Conservation (phyloP, 176 grass and related monocot species). For the Ampelocalamus luodianensis region DNA sequence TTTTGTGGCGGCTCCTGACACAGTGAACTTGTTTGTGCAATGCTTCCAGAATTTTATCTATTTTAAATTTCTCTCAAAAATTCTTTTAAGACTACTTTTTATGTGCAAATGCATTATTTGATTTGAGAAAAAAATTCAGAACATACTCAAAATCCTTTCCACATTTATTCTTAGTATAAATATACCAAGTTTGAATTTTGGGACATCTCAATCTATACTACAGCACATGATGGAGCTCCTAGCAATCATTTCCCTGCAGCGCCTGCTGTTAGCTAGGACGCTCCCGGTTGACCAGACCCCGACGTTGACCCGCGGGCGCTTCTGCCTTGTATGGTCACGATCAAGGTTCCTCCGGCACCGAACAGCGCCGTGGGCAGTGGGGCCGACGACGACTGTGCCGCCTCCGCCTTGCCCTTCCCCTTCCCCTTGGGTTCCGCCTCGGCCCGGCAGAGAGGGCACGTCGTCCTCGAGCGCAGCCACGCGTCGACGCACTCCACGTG, state of each 20-base stretch:
- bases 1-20: too few relatives aligned
- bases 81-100: too few relatives aligned
- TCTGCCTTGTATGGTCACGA: conserved; percentile 33
- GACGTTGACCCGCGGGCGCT: background rate
- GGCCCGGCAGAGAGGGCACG: conserved; percentile 68
- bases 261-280: background rate
- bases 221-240: too few relatives aligned
- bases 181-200: too few relatives aligned
- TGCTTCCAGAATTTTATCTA: too few relatives aligned
- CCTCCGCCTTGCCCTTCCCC: background rate
- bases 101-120: too few relatives aligned
- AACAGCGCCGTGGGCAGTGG: background rate
- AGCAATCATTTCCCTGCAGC: background rate
- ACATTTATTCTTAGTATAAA: too few relatives aligned
- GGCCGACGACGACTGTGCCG: background rate
- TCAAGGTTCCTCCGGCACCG: conserved; percentile 40
- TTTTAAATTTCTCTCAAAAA: too few relatives aligned
- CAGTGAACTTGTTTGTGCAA: too few relatives aligned
- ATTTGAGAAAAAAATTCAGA: too few relatives aligned
- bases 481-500: conserved; percentile 74
- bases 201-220: too few relatives aligned
- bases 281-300: conserved; percentile 13
- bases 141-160: too few relatives aligned
- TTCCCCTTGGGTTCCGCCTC: conserved; percentile 39
- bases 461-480: conserved; percentile 60